Conservation (phyloP, 257 asterid genomes). For the Plantago elongata region DNA sequence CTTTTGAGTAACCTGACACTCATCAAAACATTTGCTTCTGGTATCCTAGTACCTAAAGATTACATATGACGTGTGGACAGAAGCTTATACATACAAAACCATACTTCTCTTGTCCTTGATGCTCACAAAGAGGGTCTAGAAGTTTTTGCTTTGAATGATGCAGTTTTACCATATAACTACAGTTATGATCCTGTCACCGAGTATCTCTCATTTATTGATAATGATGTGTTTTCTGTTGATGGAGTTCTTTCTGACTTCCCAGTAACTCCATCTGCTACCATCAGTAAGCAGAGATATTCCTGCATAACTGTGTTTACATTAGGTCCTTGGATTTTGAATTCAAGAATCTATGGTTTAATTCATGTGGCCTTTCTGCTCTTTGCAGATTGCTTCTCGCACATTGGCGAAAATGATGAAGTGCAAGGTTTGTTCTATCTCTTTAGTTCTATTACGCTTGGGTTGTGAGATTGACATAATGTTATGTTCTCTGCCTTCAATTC, state of each 20-base stretch:
- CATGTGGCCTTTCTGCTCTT: neutral
- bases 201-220: slow-evolving; percentile 60
- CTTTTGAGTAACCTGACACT: slow-evolving; percentile 60
- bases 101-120: slow-evolving; percentile 51
- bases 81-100: slow-evolving; percentile 39
- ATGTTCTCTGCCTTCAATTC: slow-evolving; percentile 21
- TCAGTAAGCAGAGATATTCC: slow-evolving; percentile 53
- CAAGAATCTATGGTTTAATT: neutral
- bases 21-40: slow-evolving; percentile 69
- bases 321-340: too few species aligned
- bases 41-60: slow-evolving; percentile 73
- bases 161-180: slow-evolving; percentile 43
- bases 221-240: slow-evolving; percentile 71
- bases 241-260: slow-evolving; percentile 88
- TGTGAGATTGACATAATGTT: neutral
- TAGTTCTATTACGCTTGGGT: slow-evolving; percentile 3
- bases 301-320: neutral
- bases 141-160: slow-evolving; percentile 69
- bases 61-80: slow-evolving; percentile 59
- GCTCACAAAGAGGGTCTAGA: slow-evolving; percentile 77
- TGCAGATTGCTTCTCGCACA: slow-evolving; percentile 83
- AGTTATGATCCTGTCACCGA: slow-evolving; percentile 79
- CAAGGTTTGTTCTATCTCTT: slow-evolving; percentile 36
- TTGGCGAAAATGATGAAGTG: slow-evolving; percentile 39
- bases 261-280: slow-evolving; percentile 52